Base-by-base conservation (phyloP, 164 flowering plant species). In the Piper betle region DNA sequence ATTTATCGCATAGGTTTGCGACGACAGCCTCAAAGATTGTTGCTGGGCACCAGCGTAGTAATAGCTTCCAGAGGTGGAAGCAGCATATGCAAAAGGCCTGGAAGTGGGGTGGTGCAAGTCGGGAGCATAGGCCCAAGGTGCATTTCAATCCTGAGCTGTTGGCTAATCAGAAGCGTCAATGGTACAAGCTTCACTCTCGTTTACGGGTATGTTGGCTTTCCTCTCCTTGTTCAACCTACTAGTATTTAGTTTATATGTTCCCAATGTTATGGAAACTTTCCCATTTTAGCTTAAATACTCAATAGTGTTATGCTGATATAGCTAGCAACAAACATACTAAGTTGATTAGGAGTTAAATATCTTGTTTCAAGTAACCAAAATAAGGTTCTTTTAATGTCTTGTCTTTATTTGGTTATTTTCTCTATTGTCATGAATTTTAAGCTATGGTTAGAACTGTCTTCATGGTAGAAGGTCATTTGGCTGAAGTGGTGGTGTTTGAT, bases 121-220 rank as follows among this genome's bases (percentile, higher is more conserved):
- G 59, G 6, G 73, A 64, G 53, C 62, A 64, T 39, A 18, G 19
- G 58, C 37, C 41, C 42, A 64, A 60, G 37, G 71, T 75, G 6
- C 63, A 64, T 68, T 92, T 92, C 69, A 84, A 92, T 73, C 98
- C 95, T 4, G 98, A 92, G 82, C 69, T 87, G 61, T 71, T 89
- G 76, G 90, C 88, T 5, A 82, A 92, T 75, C 96, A 89, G 64
- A 92, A 92, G 72, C 83, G 98, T 13, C 91, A 82, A 75, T 92
- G 98, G 98, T 87, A 87, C 77, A 86, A 79, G 78, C 68, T 73
- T 69, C 87, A 87, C 64, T 79, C 96, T n/a, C 87, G 77, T 57
- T 46, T 73, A 60, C 59, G 40, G 81, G 96, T 86, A 81, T 61
- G 80, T 48, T 61, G 37, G 62, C 55, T 58, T 58, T 15, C 4